Percentiles rank a stretch among this genome's conserved stretches.
Conservation (phyloP, 2,329 filamentous ascomycete species). For the Xylaria sp. region DNA sequence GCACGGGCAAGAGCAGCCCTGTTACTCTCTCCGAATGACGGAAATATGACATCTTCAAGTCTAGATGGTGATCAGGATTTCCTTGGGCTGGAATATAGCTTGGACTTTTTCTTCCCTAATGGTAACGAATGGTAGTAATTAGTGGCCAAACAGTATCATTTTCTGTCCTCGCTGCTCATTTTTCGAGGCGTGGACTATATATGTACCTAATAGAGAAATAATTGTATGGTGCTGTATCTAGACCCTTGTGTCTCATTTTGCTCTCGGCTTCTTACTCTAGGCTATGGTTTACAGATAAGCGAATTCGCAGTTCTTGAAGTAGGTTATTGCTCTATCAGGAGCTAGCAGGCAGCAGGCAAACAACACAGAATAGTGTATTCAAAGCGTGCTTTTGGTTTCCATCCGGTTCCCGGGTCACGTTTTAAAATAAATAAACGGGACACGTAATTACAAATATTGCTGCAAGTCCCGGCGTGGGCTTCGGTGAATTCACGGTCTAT, state of each 20-base stretch:
- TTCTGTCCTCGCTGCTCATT: background rate
- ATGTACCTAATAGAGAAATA: background rate
- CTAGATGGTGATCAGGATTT: slow-evolving; percentile 39
- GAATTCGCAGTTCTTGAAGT: background rate
- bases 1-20: slow-evolving; percentile 35
- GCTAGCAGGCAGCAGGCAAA: background rate
- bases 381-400: background rate
- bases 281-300: background rate
- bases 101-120: slow-evolving; percentile 47
- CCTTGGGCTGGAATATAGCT: slow-evolving; percentile 44
- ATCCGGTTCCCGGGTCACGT: background rate
- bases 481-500: slow-evolving; percentile 35
- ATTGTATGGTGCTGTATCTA: background rate
- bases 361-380: too few species aligned
- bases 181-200: background rate
- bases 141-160: slow-evolving; percentile 1
- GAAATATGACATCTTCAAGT: slow-evolving; percentile 38
- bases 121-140: slow-evolving; percentile 33
- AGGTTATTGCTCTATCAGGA: background rate
- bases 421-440: background rate
- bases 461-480: background rate
- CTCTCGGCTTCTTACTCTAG: background rate
- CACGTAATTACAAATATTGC: background rate
- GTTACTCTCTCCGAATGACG: slow-evolving; percentile 31
- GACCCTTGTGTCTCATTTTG: background rate